Base-by-base conservation (phyloP, 1,284 basidiomycete genomes). In the Austroboletus rostrupii region DNA sequence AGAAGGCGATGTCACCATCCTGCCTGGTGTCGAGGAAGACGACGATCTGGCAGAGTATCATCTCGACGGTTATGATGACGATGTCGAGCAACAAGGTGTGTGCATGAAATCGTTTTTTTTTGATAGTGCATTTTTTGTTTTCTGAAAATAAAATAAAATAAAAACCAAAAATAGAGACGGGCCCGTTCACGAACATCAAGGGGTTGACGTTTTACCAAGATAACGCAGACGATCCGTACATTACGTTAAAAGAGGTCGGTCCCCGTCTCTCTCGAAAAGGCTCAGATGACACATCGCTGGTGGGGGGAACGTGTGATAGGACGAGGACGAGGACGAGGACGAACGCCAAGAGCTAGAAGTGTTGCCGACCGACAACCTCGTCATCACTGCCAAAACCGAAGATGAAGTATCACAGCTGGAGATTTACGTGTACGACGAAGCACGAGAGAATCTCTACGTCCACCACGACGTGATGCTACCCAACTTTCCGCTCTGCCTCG, bases 401-500 rank as follows among this genome's bases (percentile, higher is more conserved):
- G 93, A 97, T 70, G 95, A 98, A 54, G 83, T 99, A 47, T 97
- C 96, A 1, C 92, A 97, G 59, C 81, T 99, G 53, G 97, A 99
- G 69, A 79, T 97, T 57, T 94, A 95, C 71, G 85, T 97, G 56
- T 97, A 96, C 71, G 92, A 96, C 69, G 93, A 97, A 62, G 77
- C 82, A 1, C 78, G 92, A 73, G 92, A 96, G 66, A 94, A 93
- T 64, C 80, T 99, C 29, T 99, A 96, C 67, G 90, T 92, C 26
- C 97, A 99, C 68, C 97, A 99, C 72, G 97, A 99, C 69, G 80
- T 98, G 62, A 92, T 99, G 85, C 82, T 99, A 16, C 96, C 96
- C 51, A 90, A 92, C 53, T 97, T 98, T 73, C 97, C 97, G 4
- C 87, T 99, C 52, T 98, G 96, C 62, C 87, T 99, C 52, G 97